Base-by-base conservation (phyloP, 306 rosid species). In the Carpinus viminea region DNA sequence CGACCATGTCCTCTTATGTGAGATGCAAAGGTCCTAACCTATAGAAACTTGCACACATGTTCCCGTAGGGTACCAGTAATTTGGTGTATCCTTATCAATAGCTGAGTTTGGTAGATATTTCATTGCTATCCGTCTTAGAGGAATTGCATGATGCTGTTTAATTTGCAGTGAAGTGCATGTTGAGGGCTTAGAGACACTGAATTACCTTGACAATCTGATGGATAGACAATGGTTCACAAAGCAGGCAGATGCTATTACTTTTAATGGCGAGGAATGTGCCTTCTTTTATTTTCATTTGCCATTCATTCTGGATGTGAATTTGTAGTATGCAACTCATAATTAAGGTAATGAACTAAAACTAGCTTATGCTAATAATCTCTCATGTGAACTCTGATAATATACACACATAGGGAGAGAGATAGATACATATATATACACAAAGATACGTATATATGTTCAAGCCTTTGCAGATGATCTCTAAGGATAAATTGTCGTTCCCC, bases 121-220 rank as follows among this genome's bases (percentile, higher is more conserved):
- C 76, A 55, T 72, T 48, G 53, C 70, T 47, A 75, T 45, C 55
- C 74, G 52, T 45, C 61, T 73, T 51, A 74, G 79, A 83, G 81
- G 75, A 28, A 45, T 52, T 66, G 53, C 79, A 78, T 77, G 80
- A 73, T 74, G 77, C 20, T 77, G 61, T 60, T 84, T 51, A 68
- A 79, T 78, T 48, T 86, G 85, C 91, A 92, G 97, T 72, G 94
- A 92, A 84, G 94, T 92, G 72, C 89, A 93, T 8, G 77, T 92
- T 73, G 97, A 92, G 82, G 97, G 94, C 80, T 81, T 92, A 83
- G 97, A 92, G 83, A 92, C 97, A 21, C 93, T 92, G 38, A 91
- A 92, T 80, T 92, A 88, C 86, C 78, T 88, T 8, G 97, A 92
- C 78, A 87, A 88, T 78, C 84, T 90, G 77, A 77, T 75, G 76